These are phyloP conservation scores for Phytophthora niederhauseri DNA, from an alignment of 352 stramenopile species.

Conservation along the genomic window DNA sequence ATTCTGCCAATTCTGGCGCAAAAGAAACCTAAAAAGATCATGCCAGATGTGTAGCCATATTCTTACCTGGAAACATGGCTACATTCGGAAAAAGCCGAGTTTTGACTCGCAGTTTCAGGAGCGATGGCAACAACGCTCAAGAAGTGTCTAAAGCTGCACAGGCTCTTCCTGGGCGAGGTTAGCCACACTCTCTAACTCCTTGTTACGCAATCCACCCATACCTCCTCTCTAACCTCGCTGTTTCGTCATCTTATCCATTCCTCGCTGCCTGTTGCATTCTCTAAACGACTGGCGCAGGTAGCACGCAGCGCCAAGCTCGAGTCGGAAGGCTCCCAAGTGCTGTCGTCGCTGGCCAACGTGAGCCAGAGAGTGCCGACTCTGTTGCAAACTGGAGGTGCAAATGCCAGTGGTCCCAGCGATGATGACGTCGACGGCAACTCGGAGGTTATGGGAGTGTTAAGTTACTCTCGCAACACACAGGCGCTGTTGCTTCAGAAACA, in stretches of 20 bases:
- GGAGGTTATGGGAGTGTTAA: constrained; percentile 53
- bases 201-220: not conserved
- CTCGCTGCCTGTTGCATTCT: not conserved
- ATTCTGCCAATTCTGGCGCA: too few species aligned
- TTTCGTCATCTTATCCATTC: not conserved
- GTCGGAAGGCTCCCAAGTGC: constrained; percentile 62
- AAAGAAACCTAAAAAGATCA: not conserved
- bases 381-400: constrained; percentile 14
- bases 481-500: constrained; percentile 62
- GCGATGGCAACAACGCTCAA: constrained; percentile 53
- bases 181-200: not conserved
- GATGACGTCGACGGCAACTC: constrained; percentile 4
- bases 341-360: constrained; percentile 76
- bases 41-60: not conserved
- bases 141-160: constrained; percentile 70
- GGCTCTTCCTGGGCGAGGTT: constrained; percentile 68
- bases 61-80: not conserved
- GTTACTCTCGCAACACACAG: constrained; percentile 41
- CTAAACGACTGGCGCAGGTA: constrained; percentile 39
- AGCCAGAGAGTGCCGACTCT: constrained; percentile 60
- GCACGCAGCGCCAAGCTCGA: constrained; percentile 60
- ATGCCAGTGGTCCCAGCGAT: not conserved
- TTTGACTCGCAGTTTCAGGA: not conserved
- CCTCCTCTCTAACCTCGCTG: constrained; percentile 2
- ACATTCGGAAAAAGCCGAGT: not conserved